Base-by-base conservation (phyloP, 2,329 filamentous ascomycete genomes). In the Arthroderma uncinatum region DNA sequence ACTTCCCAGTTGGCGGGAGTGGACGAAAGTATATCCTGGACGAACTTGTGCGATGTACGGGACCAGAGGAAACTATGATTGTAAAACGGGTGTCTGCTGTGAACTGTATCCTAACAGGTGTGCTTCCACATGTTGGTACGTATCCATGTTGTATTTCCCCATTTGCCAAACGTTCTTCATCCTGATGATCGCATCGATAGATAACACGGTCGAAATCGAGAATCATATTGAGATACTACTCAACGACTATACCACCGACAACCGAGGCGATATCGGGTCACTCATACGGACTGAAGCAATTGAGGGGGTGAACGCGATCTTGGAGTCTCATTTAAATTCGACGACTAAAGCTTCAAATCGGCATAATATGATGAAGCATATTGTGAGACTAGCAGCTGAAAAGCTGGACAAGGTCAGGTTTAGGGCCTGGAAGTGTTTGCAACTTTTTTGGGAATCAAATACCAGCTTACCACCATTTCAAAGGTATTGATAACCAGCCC, bases 211-310 rank as follows among this genome's bases (percentile, higher is more conserved):
- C 54, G 57, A 55, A 28, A 59, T 74, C 54, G 60, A 63, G 16
- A 61, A 61, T 6, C 64, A 68, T 54, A 62, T 76, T 23, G 57
- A 70, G 1, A 57, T 57, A 1, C 74, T 74, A 37, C 72, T 98
- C 28, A 86, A 92, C 62, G 91, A 98, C 68, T 97, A 97, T 66
- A 95, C 89, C 0, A 91, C 89, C 2, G 92, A 89, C 62, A 85
- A 91, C 12, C 79, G 90, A 57, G 93, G 93, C 14, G 93, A 98
- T 66, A 80, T 97, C 53, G 93, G 93, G 4, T 95, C 91, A 0
- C 81, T 91, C 55, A 86, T 95, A 2, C 81, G 93, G 2, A 75
- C 92, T 4, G 86, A 91, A 69, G 91, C 89, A 23, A 79, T 96
- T 10, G 79, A 81, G 59, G 82, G 82, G 1, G 76, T 89, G 1